Evolutionary conservation across 2,329 filamentous ascomycete species (phyloP).

Genomic region (Fusarium proliferatum): DNA sequence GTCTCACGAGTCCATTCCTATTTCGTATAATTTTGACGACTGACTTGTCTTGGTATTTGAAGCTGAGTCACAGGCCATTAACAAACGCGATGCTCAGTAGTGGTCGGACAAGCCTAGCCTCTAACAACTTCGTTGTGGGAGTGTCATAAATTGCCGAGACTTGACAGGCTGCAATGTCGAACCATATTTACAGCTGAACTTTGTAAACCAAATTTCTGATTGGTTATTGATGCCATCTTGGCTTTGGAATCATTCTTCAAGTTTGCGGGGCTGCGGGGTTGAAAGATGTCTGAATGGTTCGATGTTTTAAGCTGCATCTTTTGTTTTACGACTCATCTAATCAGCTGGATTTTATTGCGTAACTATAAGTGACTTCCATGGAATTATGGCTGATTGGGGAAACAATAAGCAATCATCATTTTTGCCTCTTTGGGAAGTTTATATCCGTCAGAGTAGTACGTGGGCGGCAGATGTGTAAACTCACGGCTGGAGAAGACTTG

Average conservation of each 20-base stretch:
- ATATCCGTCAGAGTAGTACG: too few relatives aligned
- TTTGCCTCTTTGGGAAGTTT: background rate
- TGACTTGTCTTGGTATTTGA: background rate
- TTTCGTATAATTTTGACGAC: background rate
- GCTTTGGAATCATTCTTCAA: conserved; percentile 40
- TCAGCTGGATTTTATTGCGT: background rate
- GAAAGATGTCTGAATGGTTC: conserved; percentile 4
- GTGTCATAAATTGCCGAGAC: background rate
- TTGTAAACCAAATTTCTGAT: conserved; percentile 13
- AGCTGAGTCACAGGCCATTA: background rate
- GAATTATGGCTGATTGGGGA: background rate
- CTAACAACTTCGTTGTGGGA: background rate
- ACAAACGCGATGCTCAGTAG: background rate
- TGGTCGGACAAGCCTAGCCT: too few relatives aligned
- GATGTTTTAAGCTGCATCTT: background rate
- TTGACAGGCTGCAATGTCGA: background rate
- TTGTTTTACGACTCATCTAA: conserved; percentile 1
- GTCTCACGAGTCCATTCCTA: background rate
- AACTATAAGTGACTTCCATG: background rate
- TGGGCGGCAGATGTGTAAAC: too few relatives aligned
- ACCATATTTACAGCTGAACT: conserved; percentile 8
- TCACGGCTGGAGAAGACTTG: too few relatives aligned
- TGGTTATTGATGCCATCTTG: conserved; percentile 8
- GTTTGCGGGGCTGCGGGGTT: conserved; percentile 34
- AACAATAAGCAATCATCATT: background rate